These are phyloP conservation scores for Angophora floribunda DNA, from an alignment of 345 rosid species.

Conservation along the genomic window DNA sequence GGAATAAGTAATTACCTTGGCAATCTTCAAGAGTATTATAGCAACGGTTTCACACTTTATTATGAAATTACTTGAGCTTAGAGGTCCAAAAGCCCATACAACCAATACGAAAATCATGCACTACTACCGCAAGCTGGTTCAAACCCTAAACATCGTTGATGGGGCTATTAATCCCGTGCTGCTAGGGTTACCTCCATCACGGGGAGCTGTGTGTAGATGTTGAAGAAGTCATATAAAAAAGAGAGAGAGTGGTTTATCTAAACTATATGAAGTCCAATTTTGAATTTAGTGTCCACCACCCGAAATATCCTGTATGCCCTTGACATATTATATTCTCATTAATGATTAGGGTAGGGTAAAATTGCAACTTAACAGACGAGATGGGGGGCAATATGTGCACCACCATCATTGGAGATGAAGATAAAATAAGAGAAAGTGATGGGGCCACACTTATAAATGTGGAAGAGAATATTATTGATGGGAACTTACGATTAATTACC, in stretches of 20 bases:
- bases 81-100: not conserved
- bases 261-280: not conserved
- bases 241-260: not conserved
- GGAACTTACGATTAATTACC: not conserved
- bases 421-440: not conserved
- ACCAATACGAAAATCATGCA: not conserved
- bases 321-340: not conserved
- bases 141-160: not conserved
- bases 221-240: not conserved
- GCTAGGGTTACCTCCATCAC: not conserved
- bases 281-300: not conserved
- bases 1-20: not conserved
- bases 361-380: not conserved
- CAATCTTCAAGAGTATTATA: not conserved
- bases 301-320: not conserved
- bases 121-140: not conserved
- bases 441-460: not conserved
- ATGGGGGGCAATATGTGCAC: not conserved
- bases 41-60: not conserved
- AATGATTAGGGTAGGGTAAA: not conserved
- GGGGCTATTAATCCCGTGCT: not conserved
- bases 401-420: not conserved
- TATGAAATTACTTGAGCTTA: not conserved
- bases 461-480: not conserved
- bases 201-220: not conserved